Base-by-base conservation (phyloP, 1,139 yeast genomes). In the Debaryomyces psychrophilus region DNA sequence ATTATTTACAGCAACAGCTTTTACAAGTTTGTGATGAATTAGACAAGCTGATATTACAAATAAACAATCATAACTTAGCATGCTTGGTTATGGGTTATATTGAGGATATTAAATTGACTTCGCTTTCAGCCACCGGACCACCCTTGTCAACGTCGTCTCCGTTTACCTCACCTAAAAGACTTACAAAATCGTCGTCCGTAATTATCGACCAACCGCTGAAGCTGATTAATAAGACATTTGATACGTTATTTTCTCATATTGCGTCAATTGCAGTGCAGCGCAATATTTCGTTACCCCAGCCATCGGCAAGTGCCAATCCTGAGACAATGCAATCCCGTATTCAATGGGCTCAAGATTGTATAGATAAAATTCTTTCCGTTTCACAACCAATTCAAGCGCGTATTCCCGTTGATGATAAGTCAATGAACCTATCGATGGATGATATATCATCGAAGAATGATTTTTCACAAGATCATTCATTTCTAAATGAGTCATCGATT, bases 231-330 rank as follows among this genome's bases (percentile, higher is more conserved):
- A 51, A 52, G 18, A 31, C 55, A 4, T 62, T 76, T 45, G 87
- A 83, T 43, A 72, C 74, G 26, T 58, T 83, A 20, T 71, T 82
- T 33, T 68, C 84, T 1, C 78, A 79, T 48, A 67, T 83, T 18
- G 83, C 80, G 8, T 74, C 83, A 1, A 58, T 73, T 8, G 82
- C 87, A 0, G 85, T 78, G 4, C 82, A 79, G 51, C 68, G 73
- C 46, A 71, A 69, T 51, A 65, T 82, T 2, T 50, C 65, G 2
- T 62, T 83, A 31, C 87, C 87, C 0, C 60, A 67, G 0, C 82
- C 81, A 18, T 67, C 73, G 8, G 54, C 64, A 8, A 52, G 61
- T 8, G 52, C 57, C 11, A 54, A 54, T 17, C 58, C 64, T 37
- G 68, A 67, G 18, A 57, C 66, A 3, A 50, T 65, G 9, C 68